Conservation (phyloP, 257 asterid species). For the Primulina huaijiensis region DNA sequence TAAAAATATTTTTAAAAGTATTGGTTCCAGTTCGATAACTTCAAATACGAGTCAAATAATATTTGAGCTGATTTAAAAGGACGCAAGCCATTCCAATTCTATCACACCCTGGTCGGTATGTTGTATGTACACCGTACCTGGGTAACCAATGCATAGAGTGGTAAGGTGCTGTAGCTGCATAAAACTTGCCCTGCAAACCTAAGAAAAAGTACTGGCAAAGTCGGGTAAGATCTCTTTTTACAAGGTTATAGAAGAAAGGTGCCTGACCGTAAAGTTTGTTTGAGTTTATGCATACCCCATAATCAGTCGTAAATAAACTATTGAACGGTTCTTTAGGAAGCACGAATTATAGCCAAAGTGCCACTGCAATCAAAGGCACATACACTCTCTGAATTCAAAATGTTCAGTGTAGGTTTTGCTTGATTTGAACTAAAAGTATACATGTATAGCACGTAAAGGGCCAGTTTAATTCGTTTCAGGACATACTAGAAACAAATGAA, state of each 20-base stretch:
- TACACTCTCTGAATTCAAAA: too few relatives aligned
- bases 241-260: not conserved
- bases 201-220: not conserved
- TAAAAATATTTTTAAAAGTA: not conserved
- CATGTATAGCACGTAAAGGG: too few relatives aligned
- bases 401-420: too few relatives aligned
- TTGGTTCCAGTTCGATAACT: not conserved
- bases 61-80: too few relatives aligned
- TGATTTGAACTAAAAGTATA: not conserved
- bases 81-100: too few relatives aligned
- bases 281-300: conserved; percentile 57
- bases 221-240: too few relatives aligned
- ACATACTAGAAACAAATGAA: not conserved
- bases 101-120: too few relatives aligned
- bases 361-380: conserved; percentile 60
- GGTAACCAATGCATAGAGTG: conserved; percentile 84
- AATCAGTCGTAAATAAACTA: conserved; percentile 74
- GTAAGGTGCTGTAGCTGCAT: conserved; percentile 95
- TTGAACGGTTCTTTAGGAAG: conserved; percentile 68
- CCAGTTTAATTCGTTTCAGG: too few relatives aligned
- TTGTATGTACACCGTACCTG: conserved; percentile 43
- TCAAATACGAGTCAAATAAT: too few relatives aligned
- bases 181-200: conserved; percentile 86
- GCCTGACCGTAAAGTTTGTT: not conserved
- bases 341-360: conserved; percentile 93